Evolutionary conservation across 2,329 filamentous ascomycete genomes (phyloP), one percentile per base, ranked within the genome.

Genomic region (Paraphaeosphaeria minitans): DNA sequence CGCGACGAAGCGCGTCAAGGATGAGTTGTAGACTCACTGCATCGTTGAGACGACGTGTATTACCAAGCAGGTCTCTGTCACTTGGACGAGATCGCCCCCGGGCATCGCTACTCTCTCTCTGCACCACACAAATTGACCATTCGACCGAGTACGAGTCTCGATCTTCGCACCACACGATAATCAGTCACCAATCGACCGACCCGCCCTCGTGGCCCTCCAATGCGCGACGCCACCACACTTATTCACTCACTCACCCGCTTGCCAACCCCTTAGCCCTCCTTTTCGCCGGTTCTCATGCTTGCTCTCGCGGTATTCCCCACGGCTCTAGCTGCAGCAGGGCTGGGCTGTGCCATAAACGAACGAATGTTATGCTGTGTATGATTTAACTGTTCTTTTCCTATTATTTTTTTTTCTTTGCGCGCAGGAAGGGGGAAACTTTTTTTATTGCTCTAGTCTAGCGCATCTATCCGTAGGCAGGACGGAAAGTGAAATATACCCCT

Each of bases 1-100:
- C 43, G 81, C 77, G 13, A 81, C 81, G 1, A 74, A 75, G 53
- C 76, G 74, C 53, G 77, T 80, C 24, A 84, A 81, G 69, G 84
- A 85, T 68, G 83, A 85, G 75, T 77, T 85, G 75, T 85, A 68
- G 55, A 62, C 31, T 47, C 37, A 21, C 19, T 51, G 48, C 48
- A 51, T 51, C 48, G 33, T 51, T 10, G 9, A n/a, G 33, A 51
- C 48, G 4, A 35, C 21, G 21, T 51, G 48, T 31, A 16, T 27
- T 13, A 33, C 39, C 14, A 33, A 51, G n/a, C 48, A 33, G 10
- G 48, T 51, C 33, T 33, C 48, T 5, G 48, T 51, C 8, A 51
- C 48, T 4, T 51, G 48, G 47, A 14, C 47, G 14, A 39, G 19
- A 43, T 43, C 19, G 14, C 41, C n/a, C 35, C 35, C 16, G 2